phyloP scores from a whole-genome alignment of 139 green algal genomes.

The Chlamydomonas eustigma region DNA sequence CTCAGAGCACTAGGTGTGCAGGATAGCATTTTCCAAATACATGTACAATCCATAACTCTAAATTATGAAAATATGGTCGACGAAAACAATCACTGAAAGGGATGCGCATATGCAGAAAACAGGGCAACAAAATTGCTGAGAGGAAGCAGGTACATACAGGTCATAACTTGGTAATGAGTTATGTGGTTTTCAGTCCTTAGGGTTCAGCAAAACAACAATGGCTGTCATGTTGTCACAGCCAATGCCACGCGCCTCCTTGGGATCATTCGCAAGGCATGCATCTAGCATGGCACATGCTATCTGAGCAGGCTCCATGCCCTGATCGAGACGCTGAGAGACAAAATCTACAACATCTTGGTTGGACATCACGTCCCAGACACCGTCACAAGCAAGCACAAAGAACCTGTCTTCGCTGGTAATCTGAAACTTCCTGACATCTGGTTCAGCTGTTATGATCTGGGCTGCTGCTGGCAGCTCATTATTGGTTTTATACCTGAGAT shows the following conservation, averaged over 20 bases:
- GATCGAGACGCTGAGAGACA: constrained; percentile 56
- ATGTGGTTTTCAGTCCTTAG: not conserved
- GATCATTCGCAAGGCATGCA: constrained; percentile 79
- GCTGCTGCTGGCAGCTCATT: constrained; percentile 47
- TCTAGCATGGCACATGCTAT: constrained; percentile 76
- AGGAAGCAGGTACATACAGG: too few species aligned
- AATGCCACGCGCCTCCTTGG: constrained; percentile 68
- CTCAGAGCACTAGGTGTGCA: too few species aligned
- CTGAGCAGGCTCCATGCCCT: constrained; percentile 40
- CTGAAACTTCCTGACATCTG: constrained; percentile 45
- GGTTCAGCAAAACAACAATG: constrained; percentile 50
- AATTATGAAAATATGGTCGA: too few species aligned
- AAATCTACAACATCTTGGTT: constrained; percentile 89
- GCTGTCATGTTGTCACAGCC: constrained; percentile 90
- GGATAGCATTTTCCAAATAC: too few species aligned
- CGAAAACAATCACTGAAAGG: too few species aligned
- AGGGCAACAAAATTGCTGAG: too few species aligned
- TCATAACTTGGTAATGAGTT: too few species aligned
- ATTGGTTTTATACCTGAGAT: constrained; percentile 93
- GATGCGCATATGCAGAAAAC: too few species aligned
- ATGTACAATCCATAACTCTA: too few species aligned
- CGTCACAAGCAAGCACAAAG: constrained; percentile 88
- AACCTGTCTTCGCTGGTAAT: constrained; percentile 75
- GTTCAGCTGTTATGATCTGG: constrained; percentile 83
- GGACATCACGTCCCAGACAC: constrained; percentile 90